Evolutionary conservation across 2,329 filamentous ascomycete genomes (phyloP).

Genomic region (Ustilaginoidea virens): DNA sequence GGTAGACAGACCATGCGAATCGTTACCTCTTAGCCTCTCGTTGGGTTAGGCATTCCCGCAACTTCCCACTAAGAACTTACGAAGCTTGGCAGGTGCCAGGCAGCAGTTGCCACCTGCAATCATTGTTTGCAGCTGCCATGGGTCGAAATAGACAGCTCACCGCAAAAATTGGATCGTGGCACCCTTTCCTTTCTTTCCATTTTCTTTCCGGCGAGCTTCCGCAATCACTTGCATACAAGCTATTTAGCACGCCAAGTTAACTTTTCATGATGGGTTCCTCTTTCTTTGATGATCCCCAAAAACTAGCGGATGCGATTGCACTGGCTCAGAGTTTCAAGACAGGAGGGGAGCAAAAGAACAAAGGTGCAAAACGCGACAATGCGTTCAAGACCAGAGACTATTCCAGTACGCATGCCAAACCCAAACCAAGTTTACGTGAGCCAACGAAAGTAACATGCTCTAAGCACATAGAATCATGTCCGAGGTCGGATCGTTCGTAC

Average conservation of each 20-base stretch:
- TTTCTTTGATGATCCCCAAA: slow-evolving; percentile 11
- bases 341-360: slow-evolving; percentile 2
- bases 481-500: neutral
- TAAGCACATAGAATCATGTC: too few relatives aligned
- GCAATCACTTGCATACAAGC: too few relatives aligned
- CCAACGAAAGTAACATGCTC: too few relatives aligned
- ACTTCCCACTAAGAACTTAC: too few relatives aligned
- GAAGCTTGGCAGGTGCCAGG: slow-evolving; percentile 3
- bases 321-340: slow-evolving; percentile 13
- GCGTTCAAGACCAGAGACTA: neutral
- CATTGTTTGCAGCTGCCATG: too few relatives aligned
- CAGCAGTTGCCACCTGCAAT: neutral
- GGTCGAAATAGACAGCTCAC: neutral
- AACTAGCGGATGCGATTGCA: slow-evolving; percentile 13
- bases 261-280: slow-evolving; percentile 7
- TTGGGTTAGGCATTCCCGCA: too few relatives aligned
- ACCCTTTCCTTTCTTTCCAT: neutral
- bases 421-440: too few relatives aligned
- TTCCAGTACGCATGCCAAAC: neutral
- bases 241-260: too few relatives aligned
- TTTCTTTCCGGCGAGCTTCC: neutral
- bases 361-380: neutral
- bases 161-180: neutral
- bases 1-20: too few relatives aligned
- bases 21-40: too few relatives aligned